phyloP scores from a whole-genome alignment of 2,329 filamentous ascomycete genomes.

The Scedosporium aurantiacum region DNA sequence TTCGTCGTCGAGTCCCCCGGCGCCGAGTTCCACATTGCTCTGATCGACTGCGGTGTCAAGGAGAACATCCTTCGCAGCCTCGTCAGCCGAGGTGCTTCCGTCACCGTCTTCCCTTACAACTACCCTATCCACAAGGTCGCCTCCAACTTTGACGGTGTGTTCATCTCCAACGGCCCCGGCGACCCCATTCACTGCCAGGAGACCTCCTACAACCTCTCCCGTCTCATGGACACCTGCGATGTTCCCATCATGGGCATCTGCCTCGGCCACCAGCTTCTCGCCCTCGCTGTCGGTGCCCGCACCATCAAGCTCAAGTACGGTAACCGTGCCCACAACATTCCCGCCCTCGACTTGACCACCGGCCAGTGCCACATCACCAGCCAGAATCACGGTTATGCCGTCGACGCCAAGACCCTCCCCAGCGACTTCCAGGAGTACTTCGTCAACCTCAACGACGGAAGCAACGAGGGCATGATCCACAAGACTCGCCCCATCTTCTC shows the following conservation, averaged over 20 bases:
- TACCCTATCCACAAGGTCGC: conserved; percentile 98
- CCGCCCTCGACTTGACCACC: conserved; percentile 84
- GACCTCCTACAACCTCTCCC: conserved; percentile 83
- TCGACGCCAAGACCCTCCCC: conserved; percentile 73
- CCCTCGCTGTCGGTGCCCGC: conserved; percentile 73
- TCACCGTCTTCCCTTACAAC: conserved; percentile 91
- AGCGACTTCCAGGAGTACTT: conserved; percentile 96
- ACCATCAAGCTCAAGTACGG: conserved; percentile 99
- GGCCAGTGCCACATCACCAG: conserved; percentile 97
- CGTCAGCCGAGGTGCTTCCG: conserved; percentile 79
- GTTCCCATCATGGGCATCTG: conserved; percentile 97
- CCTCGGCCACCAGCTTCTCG: conserved; percentile 90
- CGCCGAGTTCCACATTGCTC: conserved; percentile 79
- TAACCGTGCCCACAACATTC: conserved; percentile 98
- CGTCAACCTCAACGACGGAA: conserved; percentile 93
- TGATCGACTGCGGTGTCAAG: conserved; percentile 98
- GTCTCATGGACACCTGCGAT: conserved; percentile 82
- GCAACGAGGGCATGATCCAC: conserved; percentile 97
- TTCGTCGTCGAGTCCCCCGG: conserved; percentile 84
- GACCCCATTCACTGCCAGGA: conserved; percentile 95
- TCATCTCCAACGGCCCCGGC: conserved; percentile 97
- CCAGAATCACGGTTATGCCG: conserved; percentile 97
- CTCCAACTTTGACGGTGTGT: conserved; percentile 94
- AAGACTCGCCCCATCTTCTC: conserved; percentile 93
- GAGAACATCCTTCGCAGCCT: conserved; percentile 97